Percentiles rank a stretch among this genome's conserved stretches.
These are phyloP conservation scores for Fusarium armeniacum DNA, from an alignment of 2,329 filamentous ascomycete species.

Conservation along the genomic window DNA sequence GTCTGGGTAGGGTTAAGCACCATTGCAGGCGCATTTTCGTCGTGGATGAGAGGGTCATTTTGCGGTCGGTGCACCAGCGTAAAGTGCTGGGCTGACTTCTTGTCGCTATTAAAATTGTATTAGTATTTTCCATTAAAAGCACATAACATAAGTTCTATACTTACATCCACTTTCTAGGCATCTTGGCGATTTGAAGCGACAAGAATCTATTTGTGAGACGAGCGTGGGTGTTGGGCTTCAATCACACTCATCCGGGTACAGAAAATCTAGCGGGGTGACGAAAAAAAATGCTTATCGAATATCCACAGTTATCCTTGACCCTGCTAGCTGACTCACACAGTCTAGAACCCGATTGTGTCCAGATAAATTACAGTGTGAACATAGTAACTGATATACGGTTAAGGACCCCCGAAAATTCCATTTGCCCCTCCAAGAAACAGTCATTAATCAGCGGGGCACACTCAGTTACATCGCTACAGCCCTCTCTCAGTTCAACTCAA, in stretches of 20 bases:
- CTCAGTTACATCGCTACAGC: slow-evolving; percentile 37
- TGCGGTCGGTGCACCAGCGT: slow-evolving; percentile 95
- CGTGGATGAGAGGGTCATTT: slow-evolving; percentile 97
- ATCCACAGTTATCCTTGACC: slow-evolving; percentile 48
- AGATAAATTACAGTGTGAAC: slow-evolving; percentile 50
- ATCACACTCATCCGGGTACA: slow-evolving; percentile 47
- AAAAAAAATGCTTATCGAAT: slow-evolving; percentile 53
- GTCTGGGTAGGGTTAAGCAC: slow-evolving; percentile 80
- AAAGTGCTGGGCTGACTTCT: slow-evolving; percentile 93
- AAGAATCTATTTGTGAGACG: slow-evolving; percentile 31
- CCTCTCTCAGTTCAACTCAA: slow-evolving; percentile 40
- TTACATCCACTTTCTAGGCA: slow-evolving; percentile 59
- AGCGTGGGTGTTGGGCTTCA: slow-evolving; percentile 48
- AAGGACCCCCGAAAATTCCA: slow-evolving; percentile 52
- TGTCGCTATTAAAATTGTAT: slow-evolving; percentile 67
- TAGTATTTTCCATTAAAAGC: slow-evolving; percentile 10
- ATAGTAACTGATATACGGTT: slow-evolving; percentile 16
- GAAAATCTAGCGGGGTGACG: slow-evolving; percentile 53
- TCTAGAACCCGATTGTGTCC: slow-evolving; percentile 4
- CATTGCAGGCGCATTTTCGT: slow-evolving; percentile 88
- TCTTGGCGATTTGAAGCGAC: slow-evolving; percentile 61
- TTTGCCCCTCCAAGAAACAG: slow-evolving; percentile 64
- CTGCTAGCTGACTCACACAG: slow-evolving; percentile 50
- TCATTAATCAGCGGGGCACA: slow-evolving; percentile 58
- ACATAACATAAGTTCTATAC: not conserved